These are phyloP conservation scores for Massarina eburnea DNA, from an alignment of 2,329 filamentous ascomycete species.

Conservation along the genomic window DNA sequence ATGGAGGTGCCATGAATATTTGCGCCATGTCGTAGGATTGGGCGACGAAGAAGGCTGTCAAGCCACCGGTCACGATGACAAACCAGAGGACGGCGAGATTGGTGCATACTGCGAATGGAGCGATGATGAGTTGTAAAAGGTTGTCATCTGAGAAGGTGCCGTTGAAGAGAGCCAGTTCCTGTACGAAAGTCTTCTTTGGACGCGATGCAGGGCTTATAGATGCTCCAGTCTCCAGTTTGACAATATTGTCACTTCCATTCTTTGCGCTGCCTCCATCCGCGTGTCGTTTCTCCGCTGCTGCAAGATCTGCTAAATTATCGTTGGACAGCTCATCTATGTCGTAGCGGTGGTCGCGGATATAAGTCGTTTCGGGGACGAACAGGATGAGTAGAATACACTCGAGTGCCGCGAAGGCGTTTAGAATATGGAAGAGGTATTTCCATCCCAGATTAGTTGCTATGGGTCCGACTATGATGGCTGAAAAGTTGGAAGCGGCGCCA, in stretches of 20 bases:
- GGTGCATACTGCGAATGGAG: slow-evolving; percentile 54
- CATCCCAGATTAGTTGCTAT: slow-evolving; percentile 40
- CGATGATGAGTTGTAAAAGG: slow-evolving; percentile 42
- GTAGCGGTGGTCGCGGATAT: slow-evolving; percentile 43
- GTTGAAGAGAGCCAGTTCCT: slow-evolving; percentile 43
- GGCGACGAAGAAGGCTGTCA: slow-evolving; percentile 48
- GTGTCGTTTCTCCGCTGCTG: slow-evolving; percentile 25
- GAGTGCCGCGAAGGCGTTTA: slow-evolving; percentile 50
- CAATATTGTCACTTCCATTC: slow-evolving; percentile 16
- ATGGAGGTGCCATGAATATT: slow-evolving; percentile 54
- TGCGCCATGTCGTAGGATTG: slow-evolving; percentile 48
- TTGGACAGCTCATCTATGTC: slow-evolving; percentile 33
- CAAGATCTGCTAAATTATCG: slow-evolving; percentile 30
- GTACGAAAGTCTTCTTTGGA: slow-evolving; percentile 41
- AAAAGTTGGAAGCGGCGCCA: slow-evolving; percentile 39
- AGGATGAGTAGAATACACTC: slow-evolving; percentile 49
- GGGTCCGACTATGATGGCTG: slow-evolving; percentile 39
- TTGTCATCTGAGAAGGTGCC: slow-evolving; percentile 43
- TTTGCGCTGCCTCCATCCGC: slow-evolving; percentile 6
- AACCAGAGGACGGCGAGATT: slow-evolving; percentile 56
- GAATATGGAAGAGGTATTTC: slow-evolving; percentile 50
- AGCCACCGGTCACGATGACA: slow-evolving; percentile 45
- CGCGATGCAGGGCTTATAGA: slow-evolving; percentile 16
- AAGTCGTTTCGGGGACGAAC: slow-evolving; percentile 56
- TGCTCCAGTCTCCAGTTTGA: slow-evolving; percentile 22